Evolutionary conservation across 768 basidiomycete species (phyloP).

Genomic region (Boletales sp.): DNA sequence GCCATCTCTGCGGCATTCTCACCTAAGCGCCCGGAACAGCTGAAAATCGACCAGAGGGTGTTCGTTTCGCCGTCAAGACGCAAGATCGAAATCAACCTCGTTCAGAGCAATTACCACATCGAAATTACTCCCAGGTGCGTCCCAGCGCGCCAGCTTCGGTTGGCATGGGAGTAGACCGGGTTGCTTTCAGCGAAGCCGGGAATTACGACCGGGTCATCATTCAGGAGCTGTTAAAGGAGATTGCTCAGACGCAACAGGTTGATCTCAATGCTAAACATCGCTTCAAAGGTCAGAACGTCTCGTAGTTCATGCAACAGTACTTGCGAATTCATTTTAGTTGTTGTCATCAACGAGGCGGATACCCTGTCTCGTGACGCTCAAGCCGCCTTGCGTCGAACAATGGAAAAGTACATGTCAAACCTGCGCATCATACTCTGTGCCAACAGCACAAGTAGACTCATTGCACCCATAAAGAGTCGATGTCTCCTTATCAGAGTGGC

Average conservation of each 20-base stretch:
- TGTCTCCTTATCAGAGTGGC: constrained; percentile 93
- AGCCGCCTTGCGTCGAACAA: constrained; percentile 92
- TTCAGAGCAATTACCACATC: constrained; percentile 96
- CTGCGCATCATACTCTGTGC: constrained; percentile 96
- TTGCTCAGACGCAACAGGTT: constrained; percentile 98
- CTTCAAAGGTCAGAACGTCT: constrained; percentile 76
- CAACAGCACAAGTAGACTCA: constrained; percentile 91
- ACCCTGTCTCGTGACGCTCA: constrained; percentile 93
- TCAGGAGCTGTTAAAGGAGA: constrained; percentile 96
- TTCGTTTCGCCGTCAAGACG: constrained; percentile 92
- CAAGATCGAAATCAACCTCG: constrained; percentile 94
- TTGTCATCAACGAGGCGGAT: constrained; percentile 97
- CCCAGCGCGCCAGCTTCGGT: neutral
- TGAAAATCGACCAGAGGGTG: constrained; percentile 96
- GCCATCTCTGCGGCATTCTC: neutral
- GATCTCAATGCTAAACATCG: constrained; percentile 92
- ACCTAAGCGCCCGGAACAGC: constrained; percentile 41
- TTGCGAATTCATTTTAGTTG: constrained; percentile 51
- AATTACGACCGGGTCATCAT: constrained; percentile 94
- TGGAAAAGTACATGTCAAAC: constrained; percentile 99
- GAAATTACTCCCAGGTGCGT: constrained; percentile 94
- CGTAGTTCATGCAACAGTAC: neutral
- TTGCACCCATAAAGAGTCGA: constrained; percentile 94
- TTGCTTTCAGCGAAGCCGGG: constrained; percentile 76
- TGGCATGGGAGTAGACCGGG: neutral